These are phyloP conservation scores for Moricandia arvensis DNA, from an alignment of 345 rosid genomes.

Conservation along the genomic window DNA sequence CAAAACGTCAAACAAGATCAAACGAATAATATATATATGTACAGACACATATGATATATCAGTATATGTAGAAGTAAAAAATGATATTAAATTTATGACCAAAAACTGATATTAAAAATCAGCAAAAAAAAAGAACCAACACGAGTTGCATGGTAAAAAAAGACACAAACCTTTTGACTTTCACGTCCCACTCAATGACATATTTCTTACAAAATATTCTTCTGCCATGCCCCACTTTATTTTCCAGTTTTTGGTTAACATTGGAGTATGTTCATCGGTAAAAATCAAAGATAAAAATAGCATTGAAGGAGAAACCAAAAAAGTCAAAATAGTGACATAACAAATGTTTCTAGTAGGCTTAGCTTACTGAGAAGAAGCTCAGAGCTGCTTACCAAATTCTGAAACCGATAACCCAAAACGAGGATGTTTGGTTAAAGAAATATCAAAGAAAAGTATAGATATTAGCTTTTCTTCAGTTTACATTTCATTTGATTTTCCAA, in stretches of 20 bases:
- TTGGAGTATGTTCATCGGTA: constrained; percentile 2
- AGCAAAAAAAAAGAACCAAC: background rate
- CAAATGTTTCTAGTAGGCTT: constrained; percentile 13
- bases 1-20: background rate
- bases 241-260: background rate
- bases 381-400: constrained; percentile 24
- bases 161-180: constrained; percentile 17
- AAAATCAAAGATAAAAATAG: background rate
- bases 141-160: background rate
- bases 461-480: background rate
- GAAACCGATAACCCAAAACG: constrained; percentile 22
- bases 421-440: background rate
- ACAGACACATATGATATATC: background rate
- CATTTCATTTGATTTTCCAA: constrained; percentile 2
- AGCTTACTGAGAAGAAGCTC: constrained; percentile 9
- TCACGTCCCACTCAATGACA: background rate
- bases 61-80: background rate
- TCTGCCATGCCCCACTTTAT: background rate
- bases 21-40: background rate
- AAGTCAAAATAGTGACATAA: constrained; percentile 16
- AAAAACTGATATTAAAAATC: background rate
- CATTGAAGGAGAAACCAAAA: constrained; percentile 15
- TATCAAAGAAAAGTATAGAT: background rate
- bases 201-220: background rate
- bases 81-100: too few species aligned